Evolutionary conservation across 2,329 filamentous ascomycete genomes (phyloP).

Genomic region (Moelleriella libera): DNA sequence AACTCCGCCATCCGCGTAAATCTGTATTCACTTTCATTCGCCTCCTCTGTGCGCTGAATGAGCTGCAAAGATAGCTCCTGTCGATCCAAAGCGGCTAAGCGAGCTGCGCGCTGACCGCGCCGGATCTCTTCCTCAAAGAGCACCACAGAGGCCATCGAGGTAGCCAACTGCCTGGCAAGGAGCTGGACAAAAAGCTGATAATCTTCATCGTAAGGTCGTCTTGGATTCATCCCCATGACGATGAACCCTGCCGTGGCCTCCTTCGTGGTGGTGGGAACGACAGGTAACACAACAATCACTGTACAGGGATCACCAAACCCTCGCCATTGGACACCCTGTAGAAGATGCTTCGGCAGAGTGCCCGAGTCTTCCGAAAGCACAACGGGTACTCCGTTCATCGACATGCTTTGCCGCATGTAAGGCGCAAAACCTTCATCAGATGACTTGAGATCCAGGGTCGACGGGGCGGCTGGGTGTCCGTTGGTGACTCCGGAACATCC

Average conservation of each 20-base stretch:
- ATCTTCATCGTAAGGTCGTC: constrained; percentile 66
- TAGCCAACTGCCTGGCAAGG: constrained; percentile 61
- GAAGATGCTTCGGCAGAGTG: constrained; percentile 48
- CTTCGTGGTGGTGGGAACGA: constrained; percentile 58
- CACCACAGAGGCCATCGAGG: constrained; percentile 68
- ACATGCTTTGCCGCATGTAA: constrained; percentile 63
- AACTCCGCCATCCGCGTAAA: constrained; percentile 79
- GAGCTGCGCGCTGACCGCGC: constrained; percentile 58
- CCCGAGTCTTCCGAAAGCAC: constrained; percentile 53
- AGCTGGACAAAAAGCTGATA: constrained; percentile 67
- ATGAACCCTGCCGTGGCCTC: constrained; percentile 66
- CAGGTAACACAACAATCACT: constrained; percentile 62
- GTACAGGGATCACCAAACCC: constrained; percentile 58
- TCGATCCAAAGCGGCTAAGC: constrained; percentile 60
- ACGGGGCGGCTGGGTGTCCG: constrained; percentile 46
- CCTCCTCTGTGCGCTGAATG: constrained; percentile 47
- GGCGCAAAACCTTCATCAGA: constrained; percentile 62
- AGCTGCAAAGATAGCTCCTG: constrained; percentile 67
- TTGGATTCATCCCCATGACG: constrained; percentile 64
- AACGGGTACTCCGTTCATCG: constrained; percentile 48
- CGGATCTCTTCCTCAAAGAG: constrained; percentile 74
- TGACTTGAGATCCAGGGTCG: constrained; percentile 51
- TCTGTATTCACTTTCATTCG: constrained; percentile 56
- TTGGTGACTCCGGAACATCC: constrained; percentile 54
- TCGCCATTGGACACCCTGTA: constrained; percentile 54